Percentiles rank a stretch among this genome's conserved stretches.
phyloP scores from a whole-genome alignment of 2,329 filamentous ascomycete species.

The Rhynchosporium agropyri region DNA sequence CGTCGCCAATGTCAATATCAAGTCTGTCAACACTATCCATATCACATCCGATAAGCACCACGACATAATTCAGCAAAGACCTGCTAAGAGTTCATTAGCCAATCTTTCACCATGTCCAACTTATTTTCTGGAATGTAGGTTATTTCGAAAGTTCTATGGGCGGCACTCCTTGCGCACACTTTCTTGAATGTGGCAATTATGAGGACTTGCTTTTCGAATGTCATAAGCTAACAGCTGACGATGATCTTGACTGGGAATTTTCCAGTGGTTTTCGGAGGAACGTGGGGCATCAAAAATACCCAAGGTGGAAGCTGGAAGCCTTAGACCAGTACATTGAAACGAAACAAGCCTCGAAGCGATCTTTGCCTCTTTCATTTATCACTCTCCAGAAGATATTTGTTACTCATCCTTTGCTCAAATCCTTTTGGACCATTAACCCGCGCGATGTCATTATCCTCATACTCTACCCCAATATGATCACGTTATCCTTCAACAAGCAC shows the following conservation, averaged over 20 bases:
- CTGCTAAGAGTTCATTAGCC: conserved; percentile 3
- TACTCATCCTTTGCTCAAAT: neutral
- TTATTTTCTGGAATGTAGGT: conserved; percentile 44
- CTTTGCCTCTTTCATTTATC: neutral
- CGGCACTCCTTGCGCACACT: conserved; percentile 7
- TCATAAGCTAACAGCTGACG: neutral
- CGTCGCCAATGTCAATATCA: neutral
- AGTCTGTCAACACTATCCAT: neutral
- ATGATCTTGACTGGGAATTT: neutral
- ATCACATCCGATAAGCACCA: neutral
- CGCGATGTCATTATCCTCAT: neutral
- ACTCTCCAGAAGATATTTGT: neutral
- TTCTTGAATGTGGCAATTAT: neutral
- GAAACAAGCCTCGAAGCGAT: conserved; percentile 7
- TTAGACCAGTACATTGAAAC: neutral
- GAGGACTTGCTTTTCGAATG: neutral
- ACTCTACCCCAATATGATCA: neutral
- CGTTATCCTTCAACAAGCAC: neutral
- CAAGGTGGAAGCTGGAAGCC: neutral
- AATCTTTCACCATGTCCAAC: conserved; percentile 39
- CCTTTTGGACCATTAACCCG: neutral
- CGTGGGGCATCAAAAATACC: neutral
- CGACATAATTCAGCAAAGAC: conserved; percentile 2
- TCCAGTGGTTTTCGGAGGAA: neutral
- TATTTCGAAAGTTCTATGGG: conserved; percentile 13